Conservation (phyloP, 208 protist genomes). For the Trypanosoma brucei region DNA sequence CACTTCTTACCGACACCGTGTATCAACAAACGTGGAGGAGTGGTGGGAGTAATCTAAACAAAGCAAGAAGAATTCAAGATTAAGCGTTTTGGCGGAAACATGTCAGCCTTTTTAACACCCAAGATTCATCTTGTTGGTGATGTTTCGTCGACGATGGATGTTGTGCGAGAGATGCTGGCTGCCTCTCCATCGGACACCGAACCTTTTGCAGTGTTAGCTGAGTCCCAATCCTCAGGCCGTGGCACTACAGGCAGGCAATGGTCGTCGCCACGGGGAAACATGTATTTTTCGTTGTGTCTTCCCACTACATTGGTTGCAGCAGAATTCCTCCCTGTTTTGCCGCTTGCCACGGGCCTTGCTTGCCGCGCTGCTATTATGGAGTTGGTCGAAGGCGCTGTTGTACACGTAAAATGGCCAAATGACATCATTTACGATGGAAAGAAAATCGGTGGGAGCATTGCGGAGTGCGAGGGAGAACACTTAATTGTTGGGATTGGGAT, state of each 20-base stretch:
- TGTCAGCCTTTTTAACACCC: slow-evolving; percentile 3
- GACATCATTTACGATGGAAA: slow-evolving; percentile 55
- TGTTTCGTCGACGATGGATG: slow-evolving; percentile 62
- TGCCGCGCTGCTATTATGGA: slow-evolving; percentile 35
- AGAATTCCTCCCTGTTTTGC: slow-evolving; percentile 45
- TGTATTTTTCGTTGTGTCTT: slow-evolving; percentile 70
- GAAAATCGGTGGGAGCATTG: slow-evolving; percentile 64
- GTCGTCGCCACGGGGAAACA: slow-evolving; percentile 64
- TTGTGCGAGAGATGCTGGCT: slow-evolving; percentile 31
- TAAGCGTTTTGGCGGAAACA: not conserved
- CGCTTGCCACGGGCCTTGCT: slow-evolving; percentile 54
- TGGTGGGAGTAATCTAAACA: no score
- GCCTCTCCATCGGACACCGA: not conserved
- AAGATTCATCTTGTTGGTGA: slow-evolving; percentile 41
- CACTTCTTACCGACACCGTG: no score
- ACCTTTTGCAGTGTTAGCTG: slow-evolving; percentile 52
- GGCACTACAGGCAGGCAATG: slow-evolving; percentile 58
- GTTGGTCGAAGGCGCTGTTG: slow-evolving; percentile 21
- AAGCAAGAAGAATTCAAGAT: not conserved
- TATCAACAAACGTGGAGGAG: no score
- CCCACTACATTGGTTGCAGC: slow-evolving; percentile 16
- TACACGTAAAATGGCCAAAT: slow-evolving; percentile 79
- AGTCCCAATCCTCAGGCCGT: slow-evolving; percentile 39
- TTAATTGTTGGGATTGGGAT: slow-evolving; percentile 65
- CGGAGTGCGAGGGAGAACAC: slow-evolving; percentile 33